A percentile compares a stretch with the other conserved stretches of the same genome.
Evolutionary conservation across 768 basidiomycete genomes (phyloP).

Genomic region (Pholiota conissans): DNA sequence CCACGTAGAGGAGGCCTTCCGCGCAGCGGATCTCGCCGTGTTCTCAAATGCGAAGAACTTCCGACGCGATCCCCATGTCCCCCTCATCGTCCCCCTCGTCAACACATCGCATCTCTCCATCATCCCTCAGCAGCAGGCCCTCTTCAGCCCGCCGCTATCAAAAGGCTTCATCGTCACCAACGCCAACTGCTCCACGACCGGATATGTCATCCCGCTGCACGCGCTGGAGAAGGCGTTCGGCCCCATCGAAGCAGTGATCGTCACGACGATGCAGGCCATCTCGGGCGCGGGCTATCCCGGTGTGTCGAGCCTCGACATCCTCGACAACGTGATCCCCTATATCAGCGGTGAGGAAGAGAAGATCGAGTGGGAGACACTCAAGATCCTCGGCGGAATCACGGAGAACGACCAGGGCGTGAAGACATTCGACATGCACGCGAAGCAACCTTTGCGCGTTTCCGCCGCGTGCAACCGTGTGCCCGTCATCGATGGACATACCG

Average conservation of each 20-base stretch:
- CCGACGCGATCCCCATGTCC: slow-evolving; percentile 88
- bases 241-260: slow-evolving; percentile 86
- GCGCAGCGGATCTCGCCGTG: slow-evolving; percentile 83
- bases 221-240: slow-evolving; percentile 92
- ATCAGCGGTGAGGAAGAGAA: slow-evolving; percentile 96
- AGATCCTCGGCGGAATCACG: slow-evolving; percentile 86
- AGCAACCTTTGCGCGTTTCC: slow-evolving; percentile 82
- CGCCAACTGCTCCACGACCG: slow-evolving; percentile 98
- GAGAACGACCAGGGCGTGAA: slow-evolving; percentile 51
- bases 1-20: slow-evolving; percentile 75
- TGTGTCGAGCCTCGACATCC: slow-evolving; percentile 82
- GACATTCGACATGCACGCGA: slow-evolving; percentile 82
- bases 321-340: slow-evolving; percentile 95
- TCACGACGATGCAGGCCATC: slow-evolving; percentile 98
- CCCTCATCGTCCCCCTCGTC: slow-evolving; percentile 95
- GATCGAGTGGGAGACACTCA: slow-evolving; percentile 98
- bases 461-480: slow-evolving; percentile 95
- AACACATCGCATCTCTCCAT: slow-evolving; percentile 86
- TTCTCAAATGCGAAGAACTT: slow-evolving; percentile 99
- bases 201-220: slow-evolving; percentile 85
- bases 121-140: slow-evolving; percentile 75
- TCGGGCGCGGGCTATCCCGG: slow-evolving; percentile 99
- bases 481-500: slow-evolving; percentile 93
- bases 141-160: slow-evolving; percentile 65
- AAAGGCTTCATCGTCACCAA: slow-evolving; percentile 97